Base-by-base conservation (phyloP, 2,329 filamentous ascomycete species). In the Alternaria sp. region DNA sequence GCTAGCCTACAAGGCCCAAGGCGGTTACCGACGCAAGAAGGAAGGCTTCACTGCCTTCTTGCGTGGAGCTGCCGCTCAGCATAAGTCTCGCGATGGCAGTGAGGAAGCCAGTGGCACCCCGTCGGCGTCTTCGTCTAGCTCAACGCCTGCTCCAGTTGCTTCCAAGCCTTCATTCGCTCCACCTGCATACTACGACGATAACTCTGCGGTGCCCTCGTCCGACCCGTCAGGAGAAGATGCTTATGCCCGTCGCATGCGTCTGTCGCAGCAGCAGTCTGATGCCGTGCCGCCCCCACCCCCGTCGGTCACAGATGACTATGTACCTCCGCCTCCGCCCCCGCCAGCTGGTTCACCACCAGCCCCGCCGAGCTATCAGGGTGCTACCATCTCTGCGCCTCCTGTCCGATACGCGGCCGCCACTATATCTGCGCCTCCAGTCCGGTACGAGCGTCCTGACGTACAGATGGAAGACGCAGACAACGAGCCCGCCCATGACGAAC, bases 341-440 rank as follows among this genome's bases (percentile, higher is more conserved):
- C 57, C 58, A 36, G 43, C 55, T 40, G 28, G 65, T 15, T 85
- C 87, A 0, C 81, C 81, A 17, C 83, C 83, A 43, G 82, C 83
- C 8, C 80, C 76, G 86, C 51, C 65, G 12, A 21, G 40, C 5
- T 83, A 68, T 51, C 67, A 71, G 60, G 68, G 65, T 45, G 83
- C 86, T 11, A 90, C 88, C 8, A 95, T 96, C 76, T 92, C 92
- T 45, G 88, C 90, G 45, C 90, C 91, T 1, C 92, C 93, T 1
- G 88, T 97, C 11, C 90, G 90, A 67, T 97, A 97, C 79, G 64
- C 68, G 17, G 85, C 66, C 25, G 83, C 86, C 17, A 90, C 88
- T n/a, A 95, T 97, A 76, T 92, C 92, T 44, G 88, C 90, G 50
- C 90, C 91, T 1, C 93, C 93, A 4, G 88, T 97, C 10, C 90